Conservation (phyloP, 208 protist species). For the Crithidia mellificae region DNA sequence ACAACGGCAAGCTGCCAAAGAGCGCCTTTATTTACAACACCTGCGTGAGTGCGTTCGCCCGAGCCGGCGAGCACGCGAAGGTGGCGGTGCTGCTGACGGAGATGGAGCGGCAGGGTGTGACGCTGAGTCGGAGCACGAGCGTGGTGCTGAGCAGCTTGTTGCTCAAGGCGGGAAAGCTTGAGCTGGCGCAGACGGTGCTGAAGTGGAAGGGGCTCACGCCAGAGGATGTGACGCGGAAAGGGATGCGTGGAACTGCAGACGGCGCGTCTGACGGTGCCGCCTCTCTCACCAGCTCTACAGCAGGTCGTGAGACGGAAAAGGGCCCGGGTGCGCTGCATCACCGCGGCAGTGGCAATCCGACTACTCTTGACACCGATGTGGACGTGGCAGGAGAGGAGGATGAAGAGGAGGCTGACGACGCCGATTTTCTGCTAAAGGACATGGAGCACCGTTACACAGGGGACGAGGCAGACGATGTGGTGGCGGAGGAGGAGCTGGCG, state of each 20-base stretch:
- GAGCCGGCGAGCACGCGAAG: slow-evolving; percentile 83
- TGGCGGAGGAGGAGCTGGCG: neutral
- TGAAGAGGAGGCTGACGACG: slow-evolving; percentile 11
- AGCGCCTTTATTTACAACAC: slow-evolving; percentile 86
- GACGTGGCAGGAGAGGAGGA: neutral
- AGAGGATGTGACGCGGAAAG: neutral
- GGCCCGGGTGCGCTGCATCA: too few relatives aligned
- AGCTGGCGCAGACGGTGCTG: slow-evolving; percentile 86
- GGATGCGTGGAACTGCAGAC: neutral
- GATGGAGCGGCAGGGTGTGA: slow-evolving; percentile 78
- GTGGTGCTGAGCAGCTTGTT: slow-evolving; percentile 86
- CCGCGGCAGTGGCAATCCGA: too few relatives aligned
- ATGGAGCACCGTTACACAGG: slow-evolving; percentile 3
- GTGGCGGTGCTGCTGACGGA: slow-evolving; percentile 74
- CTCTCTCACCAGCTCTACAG: too few relatives aligned
- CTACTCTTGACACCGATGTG: neutral
- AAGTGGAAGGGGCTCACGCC: slow-evolving; percentile 76
- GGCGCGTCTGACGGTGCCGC: neutral
- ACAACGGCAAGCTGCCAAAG: slow-evolving; percentile 61
- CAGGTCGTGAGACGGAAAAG: too few relatives aligned
- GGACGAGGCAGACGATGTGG: neutral
- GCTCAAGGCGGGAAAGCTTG: slow-evolving; percentile 86
- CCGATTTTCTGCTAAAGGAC: slow-evolving; percentile 23
- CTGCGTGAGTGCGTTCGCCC: slow-evolving; percentile 81
- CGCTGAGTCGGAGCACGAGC: slow-evolving; percentile 79